Base-by-base conservation (phyloP, 495 filamentous ascomycete species). In the Penicillium tannophilum region DNA sequence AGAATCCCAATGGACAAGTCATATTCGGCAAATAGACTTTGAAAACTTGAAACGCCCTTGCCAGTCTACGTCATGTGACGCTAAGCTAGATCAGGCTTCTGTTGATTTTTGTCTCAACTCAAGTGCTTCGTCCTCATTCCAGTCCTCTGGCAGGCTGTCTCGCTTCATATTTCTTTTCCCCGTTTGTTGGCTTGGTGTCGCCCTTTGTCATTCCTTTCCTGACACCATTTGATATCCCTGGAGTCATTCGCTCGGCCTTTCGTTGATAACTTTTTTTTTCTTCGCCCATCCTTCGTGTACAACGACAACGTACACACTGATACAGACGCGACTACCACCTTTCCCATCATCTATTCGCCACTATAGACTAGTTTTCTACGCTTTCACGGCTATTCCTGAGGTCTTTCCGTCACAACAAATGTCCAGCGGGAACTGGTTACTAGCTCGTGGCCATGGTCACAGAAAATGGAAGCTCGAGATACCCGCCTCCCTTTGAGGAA, bases 361-460 rank as follows among this genome's bases (percentile, higher is more conserved):
- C 48, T 55, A 31, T 49, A 30, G 6, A 52, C n/a, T 24, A 23
- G 8, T 14, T 24, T 30, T n/a, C 10, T 17, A 17, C 1, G 6
- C 36, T 54, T 6, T 41, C 55, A 24, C 31, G 43, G 60, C 54
- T 54, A 51, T 30, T 9, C 52, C 44, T 28, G 39, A 30, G 54
- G 56, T 42, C 55, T 24, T 55, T 59, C 30, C 35, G 24, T 49
- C 43, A 16, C 42, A 69, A 76, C 73, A 69, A 79, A 79, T 79
- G 77, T 78, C 72, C 73, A 76, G 66, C 74, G 66, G 63, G 74
- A 68, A 67, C 72, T 76, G 71, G 66, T 65, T 72, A 57, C 65
- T 63, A 66, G 52, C 54, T 69, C 68, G 77, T 79, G 77, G 75
- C 77, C 74, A 80, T 80, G 77, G 77, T 77, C 77, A 80, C 76